phyloP scores from a whole-genome alignment of 495 filamentous ascomycete species.

The Geopyxis carbonaria region DNA sequence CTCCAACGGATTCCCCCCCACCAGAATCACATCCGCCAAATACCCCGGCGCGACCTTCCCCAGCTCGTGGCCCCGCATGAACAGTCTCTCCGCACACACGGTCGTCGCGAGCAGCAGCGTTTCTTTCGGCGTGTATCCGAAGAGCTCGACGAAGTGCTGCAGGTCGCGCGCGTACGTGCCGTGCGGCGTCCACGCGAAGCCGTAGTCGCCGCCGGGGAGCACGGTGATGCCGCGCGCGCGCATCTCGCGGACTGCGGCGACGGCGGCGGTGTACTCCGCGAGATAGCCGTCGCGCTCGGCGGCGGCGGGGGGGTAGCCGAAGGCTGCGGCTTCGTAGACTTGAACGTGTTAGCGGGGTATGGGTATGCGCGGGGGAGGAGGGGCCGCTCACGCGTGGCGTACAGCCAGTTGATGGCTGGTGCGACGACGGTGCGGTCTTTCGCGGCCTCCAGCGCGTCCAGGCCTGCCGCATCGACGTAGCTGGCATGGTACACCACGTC shows the following conservation, averaged over 20 bases:
- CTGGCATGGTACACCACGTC: slow-evolving; percentile 39
- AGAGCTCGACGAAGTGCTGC: slow-evolving; percentile 33
- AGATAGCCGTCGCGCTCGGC: slow-evolving; percentile 33
- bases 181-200: slow-evolving; percentile 37
- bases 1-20: slow-evolving; percentile 34
- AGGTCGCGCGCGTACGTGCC: slow-evolving; percentile 36
- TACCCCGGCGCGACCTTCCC: slow-evolving; percentile 34
- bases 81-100: slow-evolving; percentile 27
- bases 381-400: slow-evolving; percentile 24
- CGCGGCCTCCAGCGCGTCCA: slow-evolving; percentile 33
- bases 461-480: slow-evolving; percentile 34
- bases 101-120: slow-evolving; percentile 32
- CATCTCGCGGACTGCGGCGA: slow-evolving; percentile 32
- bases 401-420: slow-evolving; percentile 33
- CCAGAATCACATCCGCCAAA: slow-evolving; percentile 33
- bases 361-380: neutral
- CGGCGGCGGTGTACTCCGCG: slow-evolving; percentile 30
- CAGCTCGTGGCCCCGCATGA: slow-evolving; percentile 35
- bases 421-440: slow-evolving; percentile 33
- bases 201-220: slow-evolving; percentile 36
- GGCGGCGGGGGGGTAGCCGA: slow-evolving; percentile 31
- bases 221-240: slow-evolving; percentile 32
- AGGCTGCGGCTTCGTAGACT: slow-evolving; percentile 31
- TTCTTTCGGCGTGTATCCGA: slow-evolving; percentile 37
- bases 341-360: neutral